Conservation (phyloP, 345 rosid species). For the sweet orange (Citrus sinensis) region DVS_A1.0 CM039164.1:28345001-28345500, state of each 20-base stretch:
- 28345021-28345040: neutral
- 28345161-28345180: neutral
- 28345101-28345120: neutral
- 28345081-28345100: neutral
- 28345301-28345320: constrained; percentile 87
- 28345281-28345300: constrained; percentile 70
- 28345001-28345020: constrained; percentile 16
- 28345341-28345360: constrained; percentile 80
- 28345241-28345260: neutral
- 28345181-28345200: neutral
- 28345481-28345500: neutral
- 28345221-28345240: neutral
- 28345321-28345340: constrained; percentile 74
- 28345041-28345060: neutral
- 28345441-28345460: constrained; percentile 80
- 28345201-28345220: neutral
- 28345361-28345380: constrained; percentile 82
- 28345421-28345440: constrained; percentile 74
- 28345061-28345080: neutral
- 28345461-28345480: constrained; percentile 38
- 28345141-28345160: neutral
- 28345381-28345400: constrained; percentile 72
- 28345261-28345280: constrained; percentile 6
- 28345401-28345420: constrained; percentile 74
- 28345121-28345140: neutral